These are phyloP conservation scores for Fomitiporia mediterranea DNA, from an alignment of 1,284 basidiomycete genomes.

Conservation along the genomic window DNA sequence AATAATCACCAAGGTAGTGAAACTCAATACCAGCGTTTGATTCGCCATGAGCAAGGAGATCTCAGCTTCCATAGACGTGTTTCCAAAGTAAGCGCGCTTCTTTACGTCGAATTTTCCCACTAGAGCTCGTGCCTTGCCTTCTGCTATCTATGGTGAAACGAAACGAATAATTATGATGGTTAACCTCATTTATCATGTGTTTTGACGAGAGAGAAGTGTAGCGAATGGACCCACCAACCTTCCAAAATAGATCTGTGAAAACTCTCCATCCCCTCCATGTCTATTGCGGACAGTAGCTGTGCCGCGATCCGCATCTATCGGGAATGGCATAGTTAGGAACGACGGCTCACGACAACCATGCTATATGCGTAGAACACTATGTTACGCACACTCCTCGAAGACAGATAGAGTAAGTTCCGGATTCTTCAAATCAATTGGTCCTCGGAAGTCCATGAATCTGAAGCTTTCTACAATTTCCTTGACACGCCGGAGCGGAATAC, in stretches of 20 bases:
- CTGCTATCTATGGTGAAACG: slow-evolving; percentile 48
- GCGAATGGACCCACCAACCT: slow-evolving; percentile 65
- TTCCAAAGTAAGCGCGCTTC: slow-evolving; percentile 88
- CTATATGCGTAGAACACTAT: slow-evolving; percentile 13
- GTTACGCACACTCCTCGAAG: slow-evolving; percentile 83
- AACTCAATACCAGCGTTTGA: slow-evolving; percentile 83
- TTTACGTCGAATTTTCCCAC: slow-evolving; percentile 81
- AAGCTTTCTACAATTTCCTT: slow-evolving; percentile 76
- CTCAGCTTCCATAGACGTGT: slow-evolving; percentile 97
- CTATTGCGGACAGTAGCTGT: slow-evolving; percentile 40
- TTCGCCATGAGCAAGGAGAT: slow-evolving; percentile 95
- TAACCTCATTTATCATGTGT: no score
- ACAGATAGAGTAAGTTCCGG: slow-evolving; percentile 78
- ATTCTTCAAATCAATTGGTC: slow-evolving; percentile 78
- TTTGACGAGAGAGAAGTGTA: slow-evolving; percentile 20
- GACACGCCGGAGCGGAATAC: slow-evolving; percentile 63
- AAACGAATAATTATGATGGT: slow-evolving; percentile 1
- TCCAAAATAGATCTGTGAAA: slow-evolving; percentile 74
- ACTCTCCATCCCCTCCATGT: slow-evolving; percentile 61
- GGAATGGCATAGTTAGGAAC: slow-evolving; percentile 6
- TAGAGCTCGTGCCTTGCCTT: slow-evolving; percentile 68
- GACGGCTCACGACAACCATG: not conserved
- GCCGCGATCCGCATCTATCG: slow-evolving; percentile 43
- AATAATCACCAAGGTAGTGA: no score
- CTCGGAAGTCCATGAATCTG: slow-evolving; percentile 79